Percentiles rank a stretch among this genome's conserved stretches.
Conservation (phyloP, 148 eudicot species). For the Hydrangea macrophylla region DNA sequence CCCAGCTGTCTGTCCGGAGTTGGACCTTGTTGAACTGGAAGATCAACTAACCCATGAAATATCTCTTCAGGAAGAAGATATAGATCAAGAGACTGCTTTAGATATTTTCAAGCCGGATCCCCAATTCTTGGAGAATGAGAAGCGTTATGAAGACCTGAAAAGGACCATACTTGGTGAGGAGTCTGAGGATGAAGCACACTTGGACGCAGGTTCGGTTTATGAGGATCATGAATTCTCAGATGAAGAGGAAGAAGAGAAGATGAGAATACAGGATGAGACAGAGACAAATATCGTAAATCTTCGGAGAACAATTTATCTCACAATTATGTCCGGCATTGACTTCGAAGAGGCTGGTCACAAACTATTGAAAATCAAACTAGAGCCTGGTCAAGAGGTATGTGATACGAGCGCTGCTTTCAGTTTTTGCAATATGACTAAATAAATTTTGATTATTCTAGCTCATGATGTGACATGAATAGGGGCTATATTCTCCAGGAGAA, state of each 20-base stretch:
- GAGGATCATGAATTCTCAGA: conserved; percentile 63
- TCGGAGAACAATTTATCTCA: conserved; percentile 85
- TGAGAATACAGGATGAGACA: conserved; percentile 81
- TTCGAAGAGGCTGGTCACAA: conserved; percentile 99
- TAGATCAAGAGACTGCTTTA: conserved; percentile 78
- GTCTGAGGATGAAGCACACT: conserved; percentile 73
- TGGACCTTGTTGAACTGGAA: conserved; percentile 92
- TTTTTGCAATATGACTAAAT: not conserved
- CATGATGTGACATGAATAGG: too few relatives aligned
- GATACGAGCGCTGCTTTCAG: not conserved
- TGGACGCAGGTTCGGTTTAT: conserved; percentile 62
- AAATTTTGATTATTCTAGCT: not conserved
- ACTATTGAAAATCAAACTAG: conserved; percentile 83
- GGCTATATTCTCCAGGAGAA: too few relatives aligned
- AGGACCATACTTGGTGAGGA: conserved; percentile 83
- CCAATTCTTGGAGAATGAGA: conserved; percentile 72
- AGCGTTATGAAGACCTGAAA: conserved; percentile 72
- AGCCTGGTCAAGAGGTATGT: conserved; percentile 96
- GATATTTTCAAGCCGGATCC: conserved; percentile 88
- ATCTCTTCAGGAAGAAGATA: conserved; percentile 59
- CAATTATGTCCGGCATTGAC: conserved; percentile 98
- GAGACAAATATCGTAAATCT: conserved; percentile 95
- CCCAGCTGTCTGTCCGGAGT: conserved; percentile 86
- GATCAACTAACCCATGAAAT: conserved; percentile 91
- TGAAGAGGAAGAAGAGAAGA: conserved; percentile 70